Base-by-base conservation (phyloP, 176 grass and related monocot species). In the Canna indica region DNA sequence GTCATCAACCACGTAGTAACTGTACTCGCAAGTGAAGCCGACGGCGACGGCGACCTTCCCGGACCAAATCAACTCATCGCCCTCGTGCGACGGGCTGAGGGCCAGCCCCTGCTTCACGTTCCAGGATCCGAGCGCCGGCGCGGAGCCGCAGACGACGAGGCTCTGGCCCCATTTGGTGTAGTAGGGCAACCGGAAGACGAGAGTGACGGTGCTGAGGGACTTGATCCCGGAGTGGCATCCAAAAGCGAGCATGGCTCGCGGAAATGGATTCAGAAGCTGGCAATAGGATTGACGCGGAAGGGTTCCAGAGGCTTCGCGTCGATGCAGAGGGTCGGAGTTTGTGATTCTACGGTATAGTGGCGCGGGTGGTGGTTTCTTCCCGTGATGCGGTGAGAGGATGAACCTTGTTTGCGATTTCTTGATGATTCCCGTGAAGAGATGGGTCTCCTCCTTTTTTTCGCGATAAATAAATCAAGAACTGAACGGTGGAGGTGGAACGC, bases 151-250 rank as follows among this genome's bases (percentile, higher is more conserved):
- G 24, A 99, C 65, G 38, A 94, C 22, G 28, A 99, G 82, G 44
- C 77, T 88, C 75, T 93, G 86, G 1, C 94, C 90, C 94, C 94
- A 99, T 36, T 88, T 80, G 0, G 94, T 99, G 72, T 86, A 99
- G 64, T 99, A 90, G 2, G 90, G 90, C 16, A 99, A 48, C 76
- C 87, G 92, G 82, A 99, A 93, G 66, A 83, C 36, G 42, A 99
- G 33, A 4, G 90, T 88, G 24, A 88, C 74, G 2, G 81, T 64
- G 66, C 58, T 68, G 34, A 78, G 61, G 33, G 79, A 74, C 66
- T 83, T 93, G 80, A 83, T 95, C 33, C 70, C 68, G 29, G 83
- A 62, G 4, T 53, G 22, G 39, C 75, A 25, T 36, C 59, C 69
- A 29, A 78, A 72, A 41, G 63, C 73, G 74, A 18, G 66, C 90